phyloP scores from a whole-genome alignment of 2,329 filamentous ascomycete genomes.

The Cladophialophora carrionii region DNA sequence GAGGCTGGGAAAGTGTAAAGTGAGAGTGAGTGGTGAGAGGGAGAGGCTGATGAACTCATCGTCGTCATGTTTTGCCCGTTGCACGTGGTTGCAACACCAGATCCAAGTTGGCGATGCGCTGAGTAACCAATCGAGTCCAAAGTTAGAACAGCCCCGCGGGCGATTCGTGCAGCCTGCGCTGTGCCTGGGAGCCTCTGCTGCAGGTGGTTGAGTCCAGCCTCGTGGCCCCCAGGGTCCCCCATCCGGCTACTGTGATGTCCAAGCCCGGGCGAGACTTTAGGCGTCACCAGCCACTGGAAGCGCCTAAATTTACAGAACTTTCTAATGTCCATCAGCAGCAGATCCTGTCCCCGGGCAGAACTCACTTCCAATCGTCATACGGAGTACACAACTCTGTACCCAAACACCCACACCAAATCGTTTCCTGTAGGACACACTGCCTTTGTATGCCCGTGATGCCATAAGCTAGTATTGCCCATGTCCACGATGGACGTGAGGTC shows the following conservation, averaged over 20 bases:
- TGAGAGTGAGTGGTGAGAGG: background rate
- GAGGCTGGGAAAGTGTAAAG: slow-evolving; percentile 6
- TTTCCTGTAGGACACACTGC: background rate
- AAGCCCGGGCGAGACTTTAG: background rate
- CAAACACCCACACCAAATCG: background rate
- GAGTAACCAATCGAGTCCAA: background rate
- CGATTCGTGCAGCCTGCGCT: background rate
- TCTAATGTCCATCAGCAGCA: too few species aligned
- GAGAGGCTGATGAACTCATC: slow-evolving; percentile 3
- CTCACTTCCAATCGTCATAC: background rate
- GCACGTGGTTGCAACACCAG: background rate
- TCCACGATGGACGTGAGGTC: background rate
- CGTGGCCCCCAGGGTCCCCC: background rate
- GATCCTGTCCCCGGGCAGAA: background rate
- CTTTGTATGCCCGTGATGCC: background rate
- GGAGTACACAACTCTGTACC: background rate
- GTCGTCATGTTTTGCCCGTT: background rate
- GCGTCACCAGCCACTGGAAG: background rate
- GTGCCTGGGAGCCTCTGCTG: background rate
- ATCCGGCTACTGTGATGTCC: too few species aligned
- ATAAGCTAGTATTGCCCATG: background rate
- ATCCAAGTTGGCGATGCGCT: background rate
- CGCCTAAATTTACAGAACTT: background rate
- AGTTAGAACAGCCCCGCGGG: background rate
- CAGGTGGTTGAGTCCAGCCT: background rate